Conservation (phyloP, 1,284 basidiomycete genomes). For the Ceratobasidium sp. region DNA sequence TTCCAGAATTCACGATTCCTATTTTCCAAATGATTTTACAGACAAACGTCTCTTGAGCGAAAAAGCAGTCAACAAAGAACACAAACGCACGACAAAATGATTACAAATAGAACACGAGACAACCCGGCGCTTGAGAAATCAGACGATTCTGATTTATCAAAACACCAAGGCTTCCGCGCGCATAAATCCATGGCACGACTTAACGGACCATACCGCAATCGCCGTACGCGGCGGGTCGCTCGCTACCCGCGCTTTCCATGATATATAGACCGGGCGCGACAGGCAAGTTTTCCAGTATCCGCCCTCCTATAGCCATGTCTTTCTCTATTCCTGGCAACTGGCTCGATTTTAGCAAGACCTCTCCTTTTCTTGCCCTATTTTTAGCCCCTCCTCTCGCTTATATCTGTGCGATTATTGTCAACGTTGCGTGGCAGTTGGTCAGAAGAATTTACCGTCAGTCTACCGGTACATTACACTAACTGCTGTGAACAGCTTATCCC, state of each 20-base stretch:
- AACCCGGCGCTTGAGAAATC: too few species aligned
- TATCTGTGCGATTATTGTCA: slow-evolving; percentile 60
- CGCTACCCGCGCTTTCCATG: slow-evolving; percentile 8
- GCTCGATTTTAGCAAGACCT: background rate
- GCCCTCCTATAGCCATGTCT: too few species aligned
- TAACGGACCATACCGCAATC: background rate
- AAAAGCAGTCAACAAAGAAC: too few species aligned
- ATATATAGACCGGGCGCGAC: too few species aligned
- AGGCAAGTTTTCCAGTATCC: too few species aligned
- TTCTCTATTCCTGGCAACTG: background rate
- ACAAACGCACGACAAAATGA: too few species aligned
- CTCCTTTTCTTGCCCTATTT: background rate
- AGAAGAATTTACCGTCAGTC: slow-evolving; percentile 46
- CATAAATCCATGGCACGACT: slow-evolving; percentile 8
- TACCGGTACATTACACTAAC: background rate
- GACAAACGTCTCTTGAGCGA: too few species aligned
- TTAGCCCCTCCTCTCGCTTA: background rate
- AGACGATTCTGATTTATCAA: too few species aligned
- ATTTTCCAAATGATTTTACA: background rate
- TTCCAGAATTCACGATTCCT: background rate
- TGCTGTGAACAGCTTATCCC: slow-evolving; percentile 60
- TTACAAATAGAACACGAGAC: too few species aligned
- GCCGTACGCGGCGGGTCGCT: background rate
- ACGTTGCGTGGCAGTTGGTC: slow-evolving; percentile 71
- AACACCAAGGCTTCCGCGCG: slow-evolving; percentile 5